phyloP scores from a whole-genome alignment of 495 filamentous ascomycete genomes.

The Aspergillus cristatus region DNA sequence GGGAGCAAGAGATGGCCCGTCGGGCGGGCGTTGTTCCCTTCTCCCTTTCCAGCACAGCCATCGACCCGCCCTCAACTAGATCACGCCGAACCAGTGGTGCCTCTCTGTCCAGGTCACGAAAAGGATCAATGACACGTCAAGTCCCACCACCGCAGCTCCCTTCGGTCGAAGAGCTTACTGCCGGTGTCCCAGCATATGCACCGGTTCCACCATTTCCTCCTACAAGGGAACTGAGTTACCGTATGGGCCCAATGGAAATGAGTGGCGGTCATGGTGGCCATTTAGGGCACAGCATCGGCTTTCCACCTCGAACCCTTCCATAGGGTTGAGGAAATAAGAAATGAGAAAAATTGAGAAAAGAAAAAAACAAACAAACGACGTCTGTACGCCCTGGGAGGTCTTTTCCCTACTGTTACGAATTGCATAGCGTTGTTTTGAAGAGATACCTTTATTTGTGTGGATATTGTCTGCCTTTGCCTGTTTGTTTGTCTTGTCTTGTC shows the following conservation, averaged over 20 bases:
- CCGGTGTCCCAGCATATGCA: slow-evolving; percentile 38
- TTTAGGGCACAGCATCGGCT: slow-evolving; percentile 24
- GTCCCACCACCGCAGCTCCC: slow-evolving; percentile 34
- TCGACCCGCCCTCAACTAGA: slow-evolving; percentile 43
- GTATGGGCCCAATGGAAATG: slow-evolving; percentile 24
- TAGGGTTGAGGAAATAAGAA: slow-evolving; percentile 8
- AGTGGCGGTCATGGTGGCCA: slow-evolving; percentile 21
- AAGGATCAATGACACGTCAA: slow-evolving; percentile 29
- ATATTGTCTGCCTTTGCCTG: slow-evolving; percentile 16
- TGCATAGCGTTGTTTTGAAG: slow-evolving; percentile 39
- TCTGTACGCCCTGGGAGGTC: slow-evolving; percentile 18
- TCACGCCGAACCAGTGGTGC: slow-evolving; percentile 36
- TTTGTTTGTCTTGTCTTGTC: slow-evolving; percentile 4
- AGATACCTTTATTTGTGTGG: slow-evolving; percentile 29
- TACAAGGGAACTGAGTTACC: slow-evolving; percentile 29
- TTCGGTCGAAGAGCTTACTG: slow-evolving; percentile 38
- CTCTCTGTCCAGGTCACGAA: slow-evolving; percentile 34
- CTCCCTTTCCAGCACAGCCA: slow-evolving; percentile 51
- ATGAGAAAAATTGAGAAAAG: too few relatives aligned
- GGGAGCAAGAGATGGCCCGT: slow-evolving; percentile 84
- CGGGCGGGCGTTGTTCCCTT: slow-evolving; percentile 81
- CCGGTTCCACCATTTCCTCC: slow-evolving; percentile 26
- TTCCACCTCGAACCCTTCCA: slow-evolving; percentile 34
- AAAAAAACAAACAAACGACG: slow-evolving; percentile 6
- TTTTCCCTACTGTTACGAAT: slow-evolving; percentile 32